Percentiles rank a stretch among this genome's conserved stretches.
These are phyloP conservation scores for Acacia pycnantha DNA, from an alignment of 331 rosid species.

Conservation along the genomic window DNA sequence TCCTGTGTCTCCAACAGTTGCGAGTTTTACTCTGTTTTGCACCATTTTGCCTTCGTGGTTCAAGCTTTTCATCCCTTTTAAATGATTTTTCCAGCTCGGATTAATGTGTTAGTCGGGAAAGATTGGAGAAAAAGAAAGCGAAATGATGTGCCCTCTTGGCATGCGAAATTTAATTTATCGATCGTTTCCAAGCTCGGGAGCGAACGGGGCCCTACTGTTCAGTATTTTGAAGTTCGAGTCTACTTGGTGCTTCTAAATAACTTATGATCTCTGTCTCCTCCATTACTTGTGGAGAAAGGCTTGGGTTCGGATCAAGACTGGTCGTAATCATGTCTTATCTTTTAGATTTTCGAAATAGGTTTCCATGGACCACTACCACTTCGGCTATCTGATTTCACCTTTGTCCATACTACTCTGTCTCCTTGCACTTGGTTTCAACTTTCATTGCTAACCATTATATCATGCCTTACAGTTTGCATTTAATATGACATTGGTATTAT, in stretches of 20 bases:
- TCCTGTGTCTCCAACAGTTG: neutral
- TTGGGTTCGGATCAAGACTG: constrained; percentile 22
- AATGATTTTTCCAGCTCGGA: neutral
- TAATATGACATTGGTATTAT: neutral
- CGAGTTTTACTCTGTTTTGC: neutral
- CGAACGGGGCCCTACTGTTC: constrained; percentile 25
- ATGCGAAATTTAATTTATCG: neutral
- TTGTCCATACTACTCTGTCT: constrained; percentile 36
- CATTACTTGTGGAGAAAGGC: constrained; percentile 26
- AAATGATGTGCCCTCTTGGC: constrained; percentile 3
- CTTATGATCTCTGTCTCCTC: constrained; percentile 43
- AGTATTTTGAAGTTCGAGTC: constrained; percentile 34
- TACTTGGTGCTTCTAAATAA: constrained; percentile 31
- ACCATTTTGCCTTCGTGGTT: neutral
- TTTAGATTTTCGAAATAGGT: constrained; percentile 38
- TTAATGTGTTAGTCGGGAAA: constrained; percentile 16
- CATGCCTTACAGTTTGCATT: neutral
- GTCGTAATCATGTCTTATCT: constrained; percentile 46
- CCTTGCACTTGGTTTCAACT: constrained; percentile 22
- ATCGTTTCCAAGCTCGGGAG: neutral
- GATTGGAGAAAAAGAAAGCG: neutral
- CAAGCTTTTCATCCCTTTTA: neutral
- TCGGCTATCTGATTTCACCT: constrained; percentile 25
- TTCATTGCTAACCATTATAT: neutral
- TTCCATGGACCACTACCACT: constrained; percentile 65